Evolutionary conservation across 2,329 filamentous ascomycete species (phyloP).

Genomic region (Cladophialophora immunda): DNA sequence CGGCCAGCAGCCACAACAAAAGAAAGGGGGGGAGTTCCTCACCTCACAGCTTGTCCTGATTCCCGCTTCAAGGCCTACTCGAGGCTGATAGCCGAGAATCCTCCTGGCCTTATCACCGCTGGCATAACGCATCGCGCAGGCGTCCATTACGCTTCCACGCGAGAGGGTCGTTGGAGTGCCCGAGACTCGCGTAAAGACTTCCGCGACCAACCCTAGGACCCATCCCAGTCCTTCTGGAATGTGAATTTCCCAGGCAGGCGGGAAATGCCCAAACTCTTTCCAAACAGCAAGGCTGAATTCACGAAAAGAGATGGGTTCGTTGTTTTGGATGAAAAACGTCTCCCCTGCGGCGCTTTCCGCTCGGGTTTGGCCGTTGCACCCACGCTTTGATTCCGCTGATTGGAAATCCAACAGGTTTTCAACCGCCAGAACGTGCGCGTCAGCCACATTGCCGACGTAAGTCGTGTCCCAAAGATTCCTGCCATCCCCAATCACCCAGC

Average conservation of each 20-base stretch:
- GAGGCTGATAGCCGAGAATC: conserved; percentile 63
- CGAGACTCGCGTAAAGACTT: conserved; percentile 58
- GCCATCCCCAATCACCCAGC: conserved; percentile 52
- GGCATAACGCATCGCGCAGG: conserved; percentile 62
- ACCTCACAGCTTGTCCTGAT: conserved; percentile 60
- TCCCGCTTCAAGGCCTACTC: conserved; percentile 61
- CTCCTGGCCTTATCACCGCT: conserved; percentile 60
- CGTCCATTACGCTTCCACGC: conserved; percentile 65
- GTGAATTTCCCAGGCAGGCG: conserved; percentile 56
- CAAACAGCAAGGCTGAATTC: conserved; percentile 56
- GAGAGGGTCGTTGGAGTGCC: conserved; percentile 58
- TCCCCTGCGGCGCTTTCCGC: conserved; percentile 49
- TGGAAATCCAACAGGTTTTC: conserved; percentile 52
- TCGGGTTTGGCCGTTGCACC: conserved; percentile 9
- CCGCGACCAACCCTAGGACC: conserved; percentile 56
- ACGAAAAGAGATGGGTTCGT: conserved; percentile 55
- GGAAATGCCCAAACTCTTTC: conserved; percentile 60
- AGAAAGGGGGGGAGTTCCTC: conserved; percentile 32
- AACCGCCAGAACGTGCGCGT: conserved; percentile 56
- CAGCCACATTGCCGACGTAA: conserved; percentile 54
- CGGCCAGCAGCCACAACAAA: neutral
- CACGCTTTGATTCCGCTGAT: conserved; percentile 37
- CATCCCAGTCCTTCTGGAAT: conserved; percentile 61
- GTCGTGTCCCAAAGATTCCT: conserved; percentile 56
- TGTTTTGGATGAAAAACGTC: conserved; percentile 57